phyloP scores from a whole-genome alignment of 306 rosid genomes.

The Rosa chinensis region DNA sequence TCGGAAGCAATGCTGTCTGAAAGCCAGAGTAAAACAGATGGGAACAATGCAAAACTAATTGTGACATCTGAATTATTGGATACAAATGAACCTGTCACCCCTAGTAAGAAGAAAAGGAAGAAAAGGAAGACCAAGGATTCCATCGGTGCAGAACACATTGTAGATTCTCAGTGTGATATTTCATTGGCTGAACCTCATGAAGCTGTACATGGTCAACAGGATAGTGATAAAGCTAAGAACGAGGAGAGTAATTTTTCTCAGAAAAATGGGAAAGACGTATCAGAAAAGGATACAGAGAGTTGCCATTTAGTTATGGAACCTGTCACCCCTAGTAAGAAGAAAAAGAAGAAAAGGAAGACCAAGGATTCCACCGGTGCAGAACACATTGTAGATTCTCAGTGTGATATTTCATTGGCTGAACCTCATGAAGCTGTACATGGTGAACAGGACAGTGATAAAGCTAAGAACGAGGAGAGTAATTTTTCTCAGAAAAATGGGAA shows the following conservation, averaged over 20 bases:
- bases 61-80: constrained; percentile 35
- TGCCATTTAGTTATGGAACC: constrained; percentile 25
- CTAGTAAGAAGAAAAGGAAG: constrained; percentile 40
- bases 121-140: constrained; percentile 37
- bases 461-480: constrained; percentile 28
- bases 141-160: constrained; percentile 23
- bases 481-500: constrained; percentile 40
- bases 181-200: constrained; percentile 30
- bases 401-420: constrained; percentile 26
- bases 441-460: constrained; percentile 35
- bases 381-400: constrained; percentile 31
- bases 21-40: constrained; percentile 30
- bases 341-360: constrained; percentile 36
- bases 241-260: constrained; percentile 40
- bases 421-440: constrained; percentile 30
- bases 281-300: constrained; percentile 31
- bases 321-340: constrained; percentile 34
- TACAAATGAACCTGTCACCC: constrained; percentile 22
- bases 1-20: constrained; percentile 32
- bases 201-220: constrained; percentile 31
- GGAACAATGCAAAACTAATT: constrained; percentile 25
- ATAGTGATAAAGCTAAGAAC: constrained; percentile 30
- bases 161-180: constrained; percentile 33
- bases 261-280: constrained; percentile 26
- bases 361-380: constrained; percentile 33